These are phyloP conservation scores for Mycena vulgaris DNA, from an alignment of 768 basidiomycete genomes.

Conservation along the genomic window DNA sequence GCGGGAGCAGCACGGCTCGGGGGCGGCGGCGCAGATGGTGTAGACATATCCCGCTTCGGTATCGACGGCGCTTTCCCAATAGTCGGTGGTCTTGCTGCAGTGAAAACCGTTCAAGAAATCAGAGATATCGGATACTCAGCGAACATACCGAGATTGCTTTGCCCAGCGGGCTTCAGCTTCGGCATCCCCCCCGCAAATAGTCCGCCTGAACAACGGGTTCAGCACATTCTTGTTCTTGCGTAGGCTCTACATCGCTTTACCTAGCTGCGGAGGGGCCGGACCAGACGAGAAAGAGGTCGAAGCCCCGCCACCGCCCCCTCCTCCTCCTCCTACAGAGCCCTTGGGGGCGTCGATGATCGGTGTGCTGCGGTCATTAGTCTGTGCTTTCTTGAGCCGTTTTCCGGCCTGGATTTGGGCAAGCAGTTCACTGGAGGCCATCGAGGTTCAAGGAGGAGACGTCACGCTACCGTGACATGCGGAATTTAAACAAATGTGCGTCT, in stretches of 20 bases:
- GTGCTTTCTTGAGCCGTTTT: conserved; percentile 84
- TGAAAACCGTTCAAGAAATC: conserved; percentile 24
- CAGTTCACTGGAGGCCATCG: conserved; percentile 84
- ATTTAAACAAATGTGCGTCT: no score
- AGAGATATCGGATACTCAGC: conserved; percentile 20
- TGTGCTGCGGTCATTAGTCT: conserved; percentile 86
- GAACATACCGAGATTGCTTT: conserved; percentile 67
- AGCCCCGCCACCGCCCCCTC: conserved; percentile 49
- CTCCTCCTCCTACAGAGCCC: conserved; percentile 56
- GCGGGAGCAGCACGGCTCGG: conserved; percentile 51
- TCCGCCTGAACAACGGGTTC: conserved; percentile 48
- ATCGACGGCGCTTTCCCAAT: conserved; percentile 79
- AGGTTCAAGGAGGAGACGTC: background rate
- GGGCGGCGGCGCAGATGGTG: conserved; percentile 56
- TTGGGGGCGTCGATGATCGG: conserved; percentile 69
- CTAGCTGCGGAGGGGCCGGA: conserved; percentile 84
- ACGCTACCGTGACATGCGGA: no score
- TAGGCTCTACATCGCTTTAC: conserved; percentile 42
- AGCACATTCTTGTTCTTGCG: conserved; percentile 23
- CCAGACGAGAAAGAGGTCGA: conserved; percentile 46
- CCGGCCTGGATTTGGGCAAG: conserved; percentile 89
- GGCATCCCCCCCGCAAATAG: conserved; percentile 95
- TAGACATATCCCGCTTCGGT: conserved; percentile 56
- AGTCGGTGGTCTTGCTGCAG: conserved; percentile 70
- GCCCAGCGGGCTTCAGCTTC: conserved; percentile 87